These are phyloP conservation scores for Heterobasidion occidentale DNA, from an alignment of 1,284 basidiomycete genomes.

Conservation along the genomic window DNA sequence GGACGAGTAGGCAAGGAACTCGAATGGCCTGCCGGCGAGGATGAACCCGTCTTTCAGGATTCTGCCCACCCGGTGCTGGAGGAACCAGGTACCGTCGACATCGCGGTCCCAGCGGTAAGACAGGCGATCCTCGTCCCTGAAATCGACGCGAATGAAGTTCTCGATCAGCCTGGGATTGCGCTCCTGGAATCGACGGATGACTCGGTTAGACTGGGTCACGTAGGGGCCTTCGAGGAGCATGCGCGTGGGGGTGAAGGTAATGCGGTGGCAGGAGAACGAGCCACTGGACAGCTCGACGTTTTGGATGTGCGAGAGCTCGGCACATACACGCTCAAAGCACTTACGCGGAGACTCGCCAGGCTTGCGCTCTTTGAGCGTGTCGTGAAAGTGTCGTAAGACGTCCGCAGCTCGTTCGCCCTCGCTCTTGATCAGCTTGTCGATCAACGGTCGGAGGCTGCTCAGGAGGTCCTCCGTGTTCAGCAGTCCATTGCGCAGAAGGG, in stretches of 20 bases:
- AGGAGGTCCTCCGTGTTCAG: conserved; percentile 44
- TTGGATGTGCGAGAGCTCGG: neutral
- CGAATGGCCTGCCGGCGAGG: conserved; percentile 57
- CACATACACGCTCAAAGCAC: conserved; percentile 37
- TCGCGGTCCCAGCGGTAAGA: conserved; percentile 44
- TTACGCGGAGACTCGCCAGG: conserved; percentile 31
- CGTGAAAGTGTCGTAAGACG: conserved; percentile 41
- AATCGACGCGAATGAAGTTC: conserved; percentile 70
- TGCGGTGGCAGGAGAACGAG: conserved; percentile 44
- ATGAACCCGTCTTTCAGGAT: conserved; percentile 53
- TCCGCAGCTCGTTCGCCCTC: conserved; percentile 25
- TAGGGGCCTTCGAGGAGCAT: conserved; percentile 63
- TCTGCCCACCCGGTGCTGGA: conserved; percentile 49
- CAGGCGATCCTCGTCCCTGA: conserved; percentile 60
- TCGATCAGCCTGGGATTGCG: conserved; percentile 27
- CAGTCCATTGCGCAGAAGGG: conserved; percentile 44
- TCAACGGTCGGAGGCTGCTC: conserved; percentile 27
- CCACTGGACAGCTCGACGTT: conserved; percentile 15
- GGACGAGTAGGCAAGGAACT: conserved; percentile 67
- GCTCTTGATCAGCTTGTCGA: conserved; percentile 27
- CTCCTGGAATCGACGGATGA: conserved; percentile 48
- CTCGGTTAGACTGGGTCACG: conserved; percentile 50
- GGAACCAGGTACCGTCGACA: conserved; percentile 35
- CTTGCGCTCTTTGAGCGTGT: conserved; percentile 29
- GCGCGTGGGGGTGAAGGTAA: conserved; percentile 64